Percentiles rank a stretch among this genome's conserved stretches.
Evolutionary conservation across 345 rosid species (phyloP).

Genomic region (Aurinia saxatilis): DNA sequence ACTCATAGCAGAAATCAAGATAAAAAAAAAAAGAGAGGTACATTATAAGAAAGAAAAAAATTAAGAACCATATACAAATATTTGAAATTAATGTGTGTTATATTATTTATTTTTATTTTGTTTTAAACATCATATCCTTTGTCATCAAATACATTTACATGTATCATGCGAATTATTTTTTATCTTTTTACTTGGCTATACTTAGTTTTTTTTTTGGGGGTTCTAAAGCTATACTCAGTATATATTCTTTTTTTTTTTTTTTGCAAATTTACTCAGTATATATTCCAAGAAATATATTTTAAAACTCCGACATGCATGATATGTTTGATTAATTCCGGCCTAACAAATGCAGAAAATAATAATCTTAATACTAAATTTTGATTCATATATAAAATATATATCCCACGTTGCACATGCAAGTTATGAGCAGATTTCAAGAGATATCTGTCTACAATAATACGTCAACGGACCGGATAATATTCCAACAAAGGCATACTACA

Average conservation of each 20-base stretch:
- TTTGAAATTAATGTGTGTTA: too few species aligned
- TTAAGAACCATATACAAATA: too few species aligned
- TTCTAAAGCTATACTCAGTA: too few species aligned
- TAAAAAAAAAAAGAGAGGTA: too few species aligned
- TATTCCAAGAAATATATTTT: not conserved
- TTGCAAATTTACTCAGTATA: not conserved
- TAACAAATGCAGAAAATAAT: not conserved
- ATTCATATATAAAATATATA: conserved; percentile 10
- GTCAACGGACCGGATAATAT: conserved; percentile 30
- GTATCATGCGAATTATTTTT: too few species aligned
- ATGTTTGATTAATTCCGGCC: not conserved
- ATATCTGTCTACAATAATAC: conserved; percentile 27
- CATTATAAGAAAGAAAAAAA: too few species aligned
- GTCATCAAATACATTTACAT: too few species aligned
- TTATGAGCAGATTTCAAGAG: conserved; percentile 24
- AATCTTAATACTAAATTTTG: not conserved
- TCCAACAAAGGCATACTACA: conserved; percentile 30
- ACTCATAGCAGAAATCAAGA: too few species aligned
- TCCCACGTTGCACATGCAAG: conserved; percentile 29
- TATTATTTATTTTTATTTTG: not conserved
- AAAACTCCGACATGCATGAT: not conserved
- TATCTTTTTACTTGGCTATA: too few species aligned
- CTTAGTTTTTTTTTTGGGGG: too few species aligned
- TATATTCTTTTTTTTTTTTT: not conserved
- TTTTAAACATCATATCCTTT: too few species aligned